Conservation (phyloP, 2,329 filamentous ascomycete genomes). For the Piedraia hortae region DNA sequence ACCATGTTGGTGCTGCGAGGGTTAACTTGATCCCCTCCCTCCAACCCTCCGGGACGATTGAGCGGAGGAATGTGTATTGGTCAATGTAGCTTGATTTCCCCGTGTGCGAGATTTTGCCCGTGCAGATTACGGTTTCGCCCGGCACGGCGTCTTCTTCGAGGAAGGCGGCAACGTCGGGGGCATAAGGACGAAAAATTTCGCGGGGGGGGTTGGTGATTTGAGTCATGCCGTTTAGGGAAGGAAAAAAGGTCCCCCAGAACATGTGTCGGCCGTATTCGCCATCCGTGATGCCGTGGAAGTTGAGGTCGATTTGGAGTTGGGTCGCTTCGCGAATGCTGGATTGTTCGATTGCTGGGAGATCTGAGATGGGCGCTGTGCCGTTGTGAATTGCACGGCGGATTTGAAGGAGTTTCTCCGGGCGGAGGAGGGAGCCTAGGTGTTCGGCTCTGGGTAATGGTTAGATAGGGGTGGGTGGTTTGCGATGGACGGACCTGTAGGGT, state of each 20-base stretch:
- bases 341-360: constrained; percentile 7
- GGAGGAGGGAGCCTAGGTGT: constrained; percentile 42
- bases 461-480: no score
- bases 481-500: no score
- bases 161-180: constrained; percentile 34
- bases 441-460: no score
- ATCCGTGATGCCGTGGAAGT: constrained; percentile 9
- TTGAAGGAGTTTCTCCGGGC: constrained; percentile 32
- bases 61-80: constrained; percentile 31
- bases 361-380: constrained; percentile 5
- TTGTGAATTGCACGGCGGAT: constrained; percentile 24
- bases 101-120: constrained; percentile 18
- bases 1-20: constrained; percentile 6
- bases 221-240: constrained; percentile 16
- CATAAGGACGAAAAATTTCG: constrained; percentile 28
- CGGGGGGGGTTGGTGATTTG: constrained; percentile 19
- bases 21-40: constrained; percentile 28
- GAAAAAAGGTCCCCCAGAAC: constrained; percentile 10
- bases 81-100: constrained; percentile 29
- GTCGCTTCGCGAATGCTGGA: constrained; percentile 10
- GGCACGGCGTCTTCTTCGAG: constrained; percentile 28
- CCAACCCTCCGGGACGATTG: constrained; percentile 28
- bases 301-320: constrained; percentile 9
- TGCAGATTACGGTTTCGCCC: constrained; percentile 21
- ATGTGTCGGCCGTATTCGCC: constrained; percentile 10